phyloP scores from a whole-genome alignment of 1,284 basidiomycete genomes.

The Irpex sp. region DNA sequence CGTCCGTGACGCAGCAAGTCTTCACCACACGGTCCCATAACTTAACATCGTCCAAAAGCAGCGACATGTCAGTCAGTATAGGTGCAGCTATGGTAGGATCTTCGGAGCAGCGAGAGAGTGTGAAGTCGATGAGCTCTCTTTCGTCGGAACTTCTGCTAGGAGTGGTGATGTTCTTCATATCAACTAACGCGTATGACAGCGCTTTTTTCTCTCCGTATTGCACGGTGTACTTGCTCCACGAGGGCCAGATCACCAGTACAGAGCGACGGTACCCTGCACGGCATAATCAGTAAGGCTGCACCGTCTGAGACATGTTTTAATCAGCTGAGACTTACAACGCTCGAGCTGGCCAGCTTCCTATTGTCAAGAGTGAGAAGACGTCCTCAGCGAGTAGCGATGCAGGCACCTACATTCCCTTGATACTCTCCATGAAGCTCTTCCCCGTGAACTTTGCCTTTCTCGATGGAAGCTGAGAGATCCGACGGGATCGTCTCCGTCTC shows the following conservation, averaged over 20 bases:
- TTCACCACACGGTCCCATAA: conserved; percentile 5
- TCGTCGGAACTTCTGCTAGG: conserved; percentile 1
- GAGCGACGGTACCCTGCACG: conserved; percentile 36
- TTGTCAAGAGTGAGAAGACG: background rate
- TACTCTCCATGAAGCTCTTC: conserved; percentile 13
- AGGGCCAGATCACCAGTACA: conserved; percentile 34
- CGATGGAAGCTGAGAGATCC: background rate
- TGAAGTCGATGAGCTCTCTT: conserved; percentile 5
- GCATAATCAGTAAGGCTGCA: background rate
- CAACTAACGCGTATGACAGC: conserved; percentile 9
- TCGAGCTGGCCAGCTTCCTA: background rate
- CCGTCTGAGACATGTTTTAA: background rate
- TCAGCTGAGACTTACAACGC: background rate
- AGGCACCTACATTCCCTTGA: background rate
- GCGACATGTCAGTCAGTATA: accelerated
- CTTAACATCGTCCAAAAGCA: background rate
- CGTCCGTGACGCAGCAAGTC: background rate
- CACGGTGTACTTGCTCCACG: conserved; percentile 23
- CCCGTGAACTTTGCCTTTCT: background rate
- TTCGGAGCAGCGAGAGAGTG: conserved; percentile 1
- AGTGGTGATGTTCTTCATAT: background rate
- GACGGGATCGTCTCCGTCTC: conserved; percentile 14
- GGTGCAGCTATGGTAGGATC: background rate
- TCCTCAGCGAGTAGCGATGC: background rate
- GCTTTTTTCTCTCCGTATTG: conserved; percentile 10